Evolutionary conservation across 2,329 filamentous ascomycete species (phyloP), one percentile per base, ranked within the genome.

Genomic region (Aureobasidium sp.): DNA sequence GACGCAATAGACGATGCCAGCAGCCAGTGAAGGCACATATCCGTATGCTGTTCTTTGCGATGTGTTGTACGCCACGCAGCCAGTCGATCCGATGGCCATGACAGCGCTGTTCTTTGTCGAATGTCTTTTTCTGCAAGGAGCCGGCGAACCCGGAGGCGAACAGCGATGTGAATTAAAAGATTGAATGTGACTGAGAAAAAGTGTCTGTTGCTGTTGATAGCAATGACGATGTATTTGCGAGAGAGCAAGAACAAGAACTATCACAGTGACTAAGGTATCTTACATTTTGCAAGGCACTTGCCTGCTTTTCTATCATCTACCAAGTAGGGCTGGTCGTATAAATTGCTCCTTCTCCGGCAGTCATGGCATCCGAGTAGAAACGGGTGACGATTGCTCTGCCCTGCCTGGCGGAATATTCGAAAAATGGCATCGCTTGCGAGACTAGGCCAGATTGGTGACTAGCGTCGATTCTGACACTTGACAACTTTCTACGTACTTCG

Each of bases 1-100:
- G 26, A 64, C 53, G n/a, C 59, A 62, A 44, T 55, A 65, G 56
- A 61, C 56, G 10, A 65, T 63, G 29, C 61, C 63, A 20, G 60
- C 55, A 29, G 55, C 61, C 8, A 65, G 41, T 4, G 48, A 56
- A 29, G 63, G 63, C 48, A 53, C 46, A 61, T 65, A 65, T 50
- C 61, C 61, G n/a, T 65, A 65, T 9, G 55, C 55, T 24, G 56
- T 41, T 20, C 55, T 36, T 34, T 53, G 41, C 20, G 12, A 1
- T 17, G 61, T 61, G 36, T 65, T 44, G 32, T 55, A 65, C 4
- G 61, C 55, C 29, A 48, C 37, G 41, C 63, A 65, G n/a, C 63
- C 63, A 41, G 59, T 41, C 13, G 27, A 29, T n/a, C 60, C 60
- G 34, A 62, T 62, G 27, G 60, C 60, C 60, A 62, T 62, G 52